phyloP scores from a whole-genome alignment of 2,329 filamentous ascomycete species.

The Fusarium secorum region DNA sequence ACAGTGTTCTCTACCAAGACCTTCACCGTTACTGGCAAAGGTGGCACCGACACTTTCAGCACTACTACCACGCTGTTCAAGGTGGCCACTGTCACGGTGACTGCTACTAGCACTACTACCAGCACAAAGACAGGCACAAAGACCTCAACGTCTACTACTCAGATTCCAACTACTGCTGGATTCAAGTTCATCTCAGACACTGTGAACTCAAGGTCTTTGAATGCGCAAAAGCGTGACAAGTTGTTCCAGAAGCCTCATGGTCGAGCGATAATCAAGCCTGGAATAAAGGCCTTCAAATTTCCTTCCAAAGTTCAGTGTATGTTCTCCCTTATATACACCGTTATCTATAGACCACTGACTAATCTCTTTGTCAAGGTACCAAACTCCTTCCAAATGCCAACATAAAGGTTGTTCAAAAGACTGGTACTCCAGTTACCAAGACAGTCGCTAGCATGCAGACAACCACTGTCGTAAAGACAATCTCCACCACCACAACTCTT shows the following conservation, averaged over 20 bases:
- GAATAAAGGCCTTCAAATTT: conserved; percentile 3
- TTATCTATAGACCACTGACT: background rate
- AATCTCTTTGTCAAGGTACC: background rate
- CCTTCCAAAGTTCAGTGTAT: background rate
- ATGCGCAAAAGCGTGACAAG: background rate
- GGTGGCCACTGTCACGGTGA: conserved; percentile 1
- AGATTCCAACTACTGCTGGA: background rate
- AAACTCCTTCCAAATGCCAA: background rate
- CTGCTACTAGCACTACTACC: conserved; percentile 1
- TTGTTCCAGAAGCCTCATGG: background rate
- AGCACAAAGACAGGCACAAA: background rate
- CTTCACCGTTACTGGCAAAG: background rate
- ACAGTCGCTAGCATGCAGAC: background rate
- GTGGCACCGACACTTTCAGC: background rate
- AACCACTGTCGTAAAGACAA: background rate
- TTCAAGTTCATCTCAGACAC: conserved; percentile 1
- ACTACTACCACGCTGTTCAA: conserved; percentile 8
- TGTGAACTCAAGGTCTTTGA: background rate
- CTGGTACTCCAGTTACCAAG: background rate
- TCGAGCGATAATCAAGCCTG: background rate
- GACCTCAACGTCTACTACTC: conserved; percentile 1
- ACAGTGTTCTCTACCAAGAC: conserved; percentile 1
- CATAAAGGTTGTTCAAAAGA: background rate
- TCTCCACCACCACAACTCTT: background rate
- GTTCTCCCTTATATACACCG: fast-evolving